Conservation (phyloP, 176 grass and related monocot species). For the Aegilops umbellulata region DNA sequence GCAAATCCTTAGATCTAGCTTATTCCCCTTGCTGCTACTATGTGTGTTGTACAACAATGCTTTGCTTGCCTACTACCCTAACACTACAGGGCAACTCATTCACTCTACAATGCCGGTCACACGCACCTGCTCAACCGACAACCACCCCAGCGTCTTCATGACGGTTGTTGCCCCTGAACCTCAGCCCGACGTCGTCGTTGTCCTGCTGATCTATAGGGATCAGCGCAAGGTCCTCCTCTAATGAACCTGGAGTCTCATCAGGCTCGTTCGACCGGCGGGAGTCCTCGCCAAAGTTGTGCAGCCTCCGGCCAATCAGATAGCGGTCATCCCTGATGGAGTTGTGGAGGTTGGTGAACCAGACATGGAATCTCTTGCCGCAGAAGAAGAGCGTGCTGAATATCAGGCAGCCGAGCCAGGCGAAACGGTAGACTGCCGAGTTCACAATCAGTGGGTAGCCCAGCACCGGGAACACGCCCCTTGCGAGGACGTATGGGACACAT, state of each 20-base stretch:
- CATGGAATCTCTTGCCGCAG: constrained; percentile 82
- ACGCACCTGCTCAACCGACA: neutral
- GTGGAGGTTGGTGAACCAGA: constrained; percentile 97
- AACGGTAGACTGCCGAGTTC: constrained; percentile 92
- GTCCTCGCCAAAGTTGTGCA: constrained; percentile 90
- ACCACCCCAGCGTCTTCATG: constrained; percentile 50
- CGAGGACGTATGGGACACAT: constrained; percentile 86
- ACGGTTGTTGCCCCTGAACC: constrained; percentile 52
- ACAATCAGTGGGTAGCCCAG: constrained; percentile 88
- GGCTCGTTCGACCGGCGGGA: neutral
- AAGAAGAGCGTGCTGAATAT: constrained; percentile 67
- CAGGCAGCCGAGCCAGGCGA: constrained; percentile 89
- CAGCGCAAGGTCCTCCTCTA: constrained; percentile 25
- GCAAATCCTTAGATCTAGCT: neutral
- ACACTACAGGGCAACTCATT: neutral
- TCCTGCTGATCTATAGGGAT: constrained; percentile 44
- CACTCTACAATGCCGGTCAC: constrained; percentile 13
- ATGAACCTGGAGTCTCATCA: neutral
- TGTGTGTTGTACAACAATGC: constrained; percentile 16
- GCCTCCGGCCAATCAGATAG: constrained; percentile 88
- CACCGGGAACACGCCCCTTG: constrained; percentile 80
- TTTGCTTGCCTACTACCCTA: constrained; percentile 1
- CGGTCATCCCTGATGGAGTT: constrained; percentile 95
- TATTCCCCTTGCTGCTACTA: constrained; percentile 14
- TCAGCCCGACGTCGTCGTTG: constrained; percentile 51